phyloP scores from a whole-genome alignment of 805 yeast species.

The Hanseniaspora opuntiae region DNA sequence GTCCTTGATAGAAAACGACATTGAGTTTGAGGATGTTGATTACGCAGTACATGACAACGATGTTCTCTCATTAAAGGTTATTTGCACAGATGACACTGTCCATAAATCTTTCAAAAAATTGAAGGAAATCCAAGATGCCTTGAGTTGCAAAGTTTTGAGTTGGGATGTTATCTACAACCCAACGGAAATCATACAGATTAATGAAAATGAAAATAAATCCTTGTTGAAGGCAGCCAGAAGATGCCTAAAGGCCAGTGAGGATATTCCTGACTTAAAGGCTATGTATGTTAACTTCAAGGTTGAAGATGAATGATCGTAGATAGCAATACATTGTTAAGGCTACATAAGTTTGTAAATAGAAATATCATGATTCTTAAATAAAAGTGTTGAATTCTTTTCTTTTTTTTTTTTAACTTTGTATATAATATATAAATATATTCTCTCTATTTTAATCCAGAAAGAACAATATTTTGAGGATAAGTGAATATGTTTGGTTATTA shows the following conservation, averaged over 20 bases:
- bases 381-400: no score
- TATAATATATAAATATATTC: background rate
- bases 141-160: conserved; percentile 46
- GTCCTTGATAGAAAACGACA: background rate
- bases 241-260: conserved; percentile 50
- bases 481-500: no score
- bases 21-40: conserved; percentile 9
- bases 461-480: no score
- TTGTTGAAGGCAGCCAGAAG: conserved; percentile 39
- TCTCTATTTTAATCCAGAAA: background rate
- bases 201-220: conserved; percentile 35
- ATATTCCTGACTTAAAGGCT: conserved; percentile 71
- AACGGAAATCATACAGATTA: conserved; percentile 39
- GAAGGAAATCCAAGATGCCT: conserved; percentile 34
- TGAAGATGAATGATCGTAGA: background rate
- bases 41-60: background rate
- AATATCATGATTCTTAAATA: no score
- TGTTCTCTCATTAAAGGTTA: background rate
- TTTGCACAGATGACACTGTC: background rate
- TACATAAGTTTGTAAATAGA: background rate
- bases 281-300: conserved; percentile 56
- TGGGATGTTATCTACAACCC: conserved; percentile 59
- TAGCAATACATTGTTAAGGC: no score
- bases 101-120: conserved; percentile 38
- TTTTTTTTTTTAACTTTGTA: background rate